These are phyloP conservation scores for Eucalyptus globulus DNA, from an alignment of 345 rosid genomes.

Conservation along the genomic window DNA sequence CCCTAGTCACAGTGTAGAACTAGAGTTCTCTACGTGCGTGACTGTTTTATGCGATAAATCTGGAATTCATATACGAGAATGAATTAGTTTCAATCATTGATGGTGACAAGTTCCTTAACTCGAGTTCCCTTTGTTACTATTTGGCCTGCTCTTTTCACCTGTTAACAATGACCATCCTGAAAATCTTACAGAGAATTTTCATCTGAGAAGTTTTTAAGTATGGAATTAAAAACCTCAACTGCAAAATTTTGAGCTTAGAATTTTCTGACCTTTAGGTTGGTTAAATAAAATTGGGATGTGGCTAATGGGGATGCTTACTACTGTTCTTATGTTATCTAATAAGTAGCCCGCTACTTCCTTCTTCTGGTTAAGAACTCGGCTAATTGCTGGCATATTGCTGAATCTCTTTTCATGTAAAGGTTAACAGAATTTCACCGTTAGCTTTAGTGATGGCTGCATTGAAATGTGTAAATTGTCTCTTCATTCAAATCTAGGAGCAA, in stretches of 20 bases:
- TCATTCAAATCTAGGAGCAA: neutral
- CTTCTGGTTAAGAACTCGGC: neutral
- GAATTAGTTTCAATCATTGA: neutral
- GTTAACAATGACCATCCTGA: neutral
- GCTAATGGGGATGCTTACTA: neutral
- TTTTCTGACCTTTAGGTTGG: neutral
- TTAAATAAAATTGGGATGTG: neutral
- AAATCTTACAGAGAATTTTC: neutral
- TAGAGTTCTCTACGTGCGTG: neutral
- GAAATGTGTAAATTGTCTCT: neutral
- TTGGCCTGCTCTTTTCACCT: neutral
- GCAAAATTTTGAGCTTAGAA: neutral
- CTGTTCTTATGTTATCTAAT: neutral
- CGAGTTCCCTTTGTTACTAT: neutral
- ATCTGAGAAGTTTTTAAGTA: neutral
- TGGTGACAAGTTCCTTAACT: neutral
- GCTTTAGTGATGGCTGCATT: neutral
- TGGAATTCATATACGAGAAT: neutral
- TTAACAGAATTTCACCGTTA: neutral
- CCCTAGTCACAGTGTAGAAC: neutral
- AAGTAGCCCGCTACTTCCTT: neutral
- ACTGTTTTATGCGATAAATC: neutral
- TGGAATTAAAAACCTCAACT: neutral
- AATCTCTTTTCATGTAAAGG: neutral
- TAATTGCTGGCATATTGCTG: neutral